A percentile compares a stretch with the other conserved stretches of the same genome.
Evolutionary conservation across 176 grass and related monocot genomes (phyloP).

Genomic region (Stipa capillata): DNA sequence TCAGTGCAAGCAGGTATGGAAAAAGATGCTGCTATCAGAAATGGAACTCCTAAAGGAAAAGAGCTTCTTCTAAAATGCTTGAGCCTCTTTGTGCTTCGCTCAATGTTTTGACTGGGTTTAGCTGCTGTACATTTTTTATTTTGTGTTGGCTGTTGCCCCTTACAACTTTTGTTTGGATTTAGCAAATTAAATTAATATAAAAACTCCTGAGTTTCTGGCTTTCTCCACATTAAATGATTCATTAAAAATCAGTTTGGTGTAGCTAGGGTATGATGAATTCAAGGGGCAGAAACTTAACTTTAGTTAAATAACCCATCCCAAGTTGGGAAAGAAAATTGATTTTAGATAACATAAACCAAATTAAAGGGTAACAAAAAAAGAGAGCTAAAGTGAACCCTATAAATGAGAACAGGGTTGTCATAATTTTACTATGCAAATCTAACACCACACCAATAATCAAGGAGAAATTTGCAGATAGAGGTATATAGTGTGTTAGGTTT

Average conservation of each 20-base stretch:
- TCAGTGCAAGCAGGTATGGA: no score
- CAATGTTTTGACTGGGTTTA: no score
- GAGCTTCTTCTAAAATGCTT: no score
- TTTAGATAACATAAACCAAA: not conserved
- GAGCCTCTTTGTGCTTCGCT: no score
- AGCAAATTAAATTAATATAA: not conserved
- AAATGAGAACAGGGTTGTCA: no score
- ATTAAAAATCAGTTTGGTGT: not conserved
- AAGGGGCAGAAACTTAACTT: not conserved
- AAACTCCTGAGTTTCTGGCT: not conserved
- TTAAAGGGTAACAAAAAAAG: not conserved
- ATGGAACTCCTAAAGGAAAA: no score
- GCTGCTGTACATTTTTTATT: no score
- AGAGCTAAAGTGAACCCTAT: not conserved
- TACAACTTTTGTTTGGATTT: no score
- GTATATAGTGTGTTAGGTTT: not conserved
- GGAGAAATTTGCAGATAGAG: not conserved
- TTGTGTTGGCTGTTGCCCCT: no score
- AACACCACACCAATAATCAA: conserved; percentile 15
- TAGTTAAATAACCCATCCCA: not conserved
- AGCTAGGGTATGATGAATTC: not conserved
- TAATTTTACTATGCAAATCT: no score
- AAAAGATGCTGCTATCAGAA: no score
- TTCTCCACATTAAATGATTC: not conserved
- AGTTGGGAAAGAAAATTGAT: not conserved